phyloP scores from a whole-genome alignment of 2,329 filamentous ascomycete species.

The Phaeophleospora eucalypticola region DNA sequence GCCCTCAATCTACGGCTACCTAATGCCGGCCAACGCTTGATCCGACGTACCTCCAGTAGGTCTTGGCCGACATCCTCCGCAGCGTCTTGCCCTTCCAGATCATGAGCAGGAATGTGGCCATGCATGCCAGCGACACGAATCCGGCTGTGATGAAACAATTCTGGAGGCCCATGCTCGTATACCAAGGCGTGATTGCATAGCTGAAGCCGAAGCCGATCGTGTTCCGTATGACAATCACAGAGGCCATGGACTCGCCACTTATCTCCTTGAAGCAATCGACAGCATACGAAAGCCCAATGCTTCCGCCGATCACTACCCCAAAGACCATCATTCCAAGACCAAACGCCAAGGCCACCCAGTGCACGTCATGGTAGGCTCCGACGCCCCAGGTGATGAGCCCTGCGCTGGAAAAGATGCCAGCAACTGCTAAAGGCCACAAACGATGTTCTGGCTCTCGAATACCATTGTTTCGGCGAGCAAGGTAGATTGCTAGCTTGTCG shows the following conservation, averaged over 20 bases:
- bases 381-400: constrained; percentile 40
- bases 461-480: constrained; percentile 37
- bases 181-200: constrained; percentile 49
- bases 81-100: constrained; percentile 21
- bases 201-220: constrained; percentile 45
- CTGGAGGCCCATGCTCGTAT: constrained; percentile 38
- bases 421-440: constrained; percentile 39
- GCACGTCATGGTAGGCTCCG: constrained; percentile 42
- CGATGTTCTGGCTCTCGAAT: constrained; percentile 39
- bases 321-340: constrained; percentile 44
- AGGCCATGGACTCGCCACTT: constrained; percentile 42
- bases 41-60: constrained; percentile 17
- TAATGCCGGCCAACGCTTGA: constrained; percentile 3
- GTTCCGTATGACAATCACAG: constrained; percentile 47
- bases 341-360: constrained; percentile 49
- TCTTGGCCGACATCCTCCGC: constrained; percentile 11
- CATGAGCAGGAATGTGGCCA: constrained; percentile 20
- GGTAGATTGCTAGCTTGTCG: constrained; percentile 31
- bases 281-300: constrained; percentile 40
- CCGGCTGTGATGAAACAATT: constrained; percentile 35
- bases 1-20: too few relatives aligned
- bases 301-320: constrained; percentile 39
- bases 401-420: constrained; percentile 37
- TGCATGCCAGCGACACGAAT: constrained; percentile 15
- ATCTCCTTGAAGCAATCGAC: constrained; percentile 45